Evolutionary conservation across 257 asterid genomes (phyloP).

Genomic region (Scutellaria galericulata): DNA sequence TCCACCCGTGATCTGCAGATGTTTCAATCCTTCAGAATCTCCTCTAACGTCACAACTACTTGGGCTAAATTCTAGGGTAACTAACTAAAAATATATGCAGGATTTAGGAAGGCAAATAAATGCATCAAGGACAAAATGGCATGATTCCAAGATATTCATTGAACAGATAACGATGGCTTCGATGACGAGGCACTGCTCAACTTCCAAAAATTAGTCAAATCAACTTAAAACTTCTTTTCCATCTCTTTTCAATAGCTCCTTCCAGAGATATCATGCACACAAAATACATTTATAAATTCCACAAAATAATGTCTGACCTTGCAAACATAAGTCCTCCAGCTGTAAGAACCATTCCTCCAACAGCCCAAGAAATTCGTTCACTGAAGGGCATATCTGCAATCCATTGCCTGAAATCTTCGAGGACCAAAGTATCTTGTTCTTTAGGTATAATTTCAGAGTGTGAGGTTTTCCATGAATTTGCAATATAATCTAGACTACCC

Average conservation of each 20-base stretch:
- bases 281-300: slow-evolving; percentile 3
- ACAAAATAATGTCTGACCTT: slow-evolving; percentile 56
- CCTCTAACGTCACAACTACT: slow-evolving; percentile 4
- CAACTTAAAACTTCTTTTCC: slow-evolving; percentile 12
- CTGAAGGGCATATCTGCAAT: slow-evolving; percentile 58
- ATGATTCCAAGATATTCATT: not conserved
- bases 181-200: not conserved
- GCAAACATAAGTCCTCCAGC: slow-evolving; percentile 90
- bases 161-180: not conserved
- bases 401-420: slow-evolving; percentile 74
- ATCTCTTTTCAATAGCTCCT: not conserved
- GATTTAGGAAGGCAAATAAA: slow-evolving; percentile 3
- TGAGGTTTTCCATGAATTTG: slow-evolving; percentile 70
- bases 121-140: not conserved
- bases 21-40: slow-evolving; percentile 1
- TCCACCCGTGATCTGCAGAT: slow-evolving; percentile 25
- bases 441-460: slow-evolving; percentile 48
- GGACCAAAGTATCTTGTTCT: slow-evolving; percentile 37
- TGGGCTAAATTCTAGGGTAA: not conserved
- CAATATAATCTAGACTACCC: slow-evolving; percentile 68
- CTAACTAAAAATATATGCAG: not conserved
- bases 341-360: slow-evolving; percentile 98
- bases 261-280: not conserved
- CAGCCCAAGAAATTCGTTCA: slow-evolving; percentile 92
- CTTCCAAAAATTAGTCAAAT: not conserved